Base-by-base conservation (phyloP, 495 filamentous ascomycete genomes). In the Rostrohypoxylon terebratum region DNA sequence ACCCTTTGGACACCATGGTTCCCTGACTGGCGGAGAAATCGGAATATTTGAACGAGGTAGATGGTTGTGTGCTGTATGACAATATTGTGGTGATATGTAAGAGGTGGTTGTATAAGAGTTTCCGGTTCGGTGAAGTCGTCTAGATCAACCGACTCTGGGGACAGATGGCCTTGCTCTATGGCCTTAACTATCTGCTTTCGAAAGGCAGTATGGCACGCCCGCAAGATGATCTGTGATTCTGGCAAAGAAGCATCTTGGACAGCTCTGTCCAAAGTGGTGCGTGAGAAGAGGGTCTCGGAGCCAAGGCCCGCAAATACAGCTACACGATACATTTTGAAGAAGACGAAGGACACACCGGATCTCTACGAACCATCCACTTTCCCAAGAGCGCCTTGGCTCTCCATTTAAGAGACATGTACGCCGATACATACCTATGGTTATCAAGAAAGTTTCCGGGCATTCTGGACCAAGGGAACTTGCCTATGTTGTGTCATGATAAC, bases 141-240 rank as follows among this genome's bases (percentile, higher is more conserved):
- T 10, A 55, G 18, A 20, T 36, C 31, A n/a, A 55, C 16, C 11
- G 31, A 14, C 28, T 55, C 51, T 2, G 28, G 18, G 7, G 51
- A 18, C 7, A 55, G 51, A 10, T 11, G 28, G 14, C 51, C 28
- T 36, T 55, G 28, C 51, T 55, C 51, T 55, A 55, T 13, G 11
- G 51, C 51, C 8, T 55, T 55, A n/a, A n/a, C 31, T 34, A 55
- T 36, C 28, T 55, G 51, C 31, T 5, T 23, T 31, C 31, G 51
- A 31, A 55, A 55, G 51, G 28, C 31, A 55, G 28, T 28, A 55
- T 55, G 51, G n/a, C 51, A 55, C 36, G 51, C 51, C 20, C 51
- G 51, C 31, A 55, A 20, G 51, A 55, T 55, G 34, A 55, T 55
- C 51, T 36, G 51, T 2, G 28, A 55, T 20, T 55, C 51, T 36